A percentile compares a stretch with the other conserved stretches of the same genome.
Evolutionary conservation across 2,329 filamentous ascomycete species (phyloP).

Genomic region (Colletotrichum caudatum): DNA sequence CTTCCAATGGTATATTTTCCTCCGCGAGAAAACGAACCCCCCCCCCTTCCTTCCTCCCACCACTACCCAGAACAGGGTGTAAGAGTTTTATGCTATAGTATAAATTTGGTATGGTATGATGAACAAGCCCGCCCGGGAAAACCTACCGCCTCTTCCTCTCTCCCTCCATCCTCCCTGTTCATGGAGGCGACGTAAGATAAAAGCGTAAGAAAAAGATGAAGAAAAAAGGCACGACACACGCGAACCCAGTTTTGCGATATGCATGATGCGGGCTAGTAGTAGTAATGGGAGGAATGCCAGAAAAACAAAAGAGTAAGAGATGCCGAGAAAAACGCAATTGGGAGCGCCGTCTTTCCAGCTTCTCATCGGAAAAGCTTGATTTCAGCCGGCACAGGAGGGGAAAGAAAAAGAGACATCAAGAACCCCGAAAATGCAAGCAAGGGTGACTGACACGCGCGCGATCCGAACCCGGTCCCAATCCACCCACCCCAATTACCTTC

Average conservation of each 20-base stretch:
- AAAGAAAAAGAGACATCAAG: neutral
- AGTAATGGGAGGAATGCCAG: neutral
- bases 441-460: too few species aligned
- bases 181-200: neutral
- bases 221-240: neutral
- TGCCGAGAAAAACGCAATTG: neutral
- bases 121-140: neutral
- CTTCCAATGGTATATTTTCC: neutral
- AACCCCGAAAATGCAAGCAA: neutral
- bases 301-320: neutral
- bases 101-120: neutral
- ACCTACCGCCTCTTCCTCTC: neutral
- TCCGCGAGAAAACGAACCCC: neutral
- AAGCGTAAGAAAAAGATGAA: neutral
- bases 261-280: constrained; percentile 31
- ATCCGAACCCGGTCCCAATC: constrained; percentile 9
- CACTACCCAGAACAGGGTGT: too few species aligned
- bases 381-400: neutral
- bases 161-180: neutral
- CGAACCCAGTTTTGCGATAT: constrained; percentile 28
- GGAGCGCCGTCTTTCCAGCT: neutral
- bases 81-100: neutral
- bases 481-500: constrained; percentile 5
- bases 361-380: neutral
- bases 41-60: too few species aligned